Base-by-base conservation (phyloP, 163 green algal species). In the Dunaliella salina region DNA sequence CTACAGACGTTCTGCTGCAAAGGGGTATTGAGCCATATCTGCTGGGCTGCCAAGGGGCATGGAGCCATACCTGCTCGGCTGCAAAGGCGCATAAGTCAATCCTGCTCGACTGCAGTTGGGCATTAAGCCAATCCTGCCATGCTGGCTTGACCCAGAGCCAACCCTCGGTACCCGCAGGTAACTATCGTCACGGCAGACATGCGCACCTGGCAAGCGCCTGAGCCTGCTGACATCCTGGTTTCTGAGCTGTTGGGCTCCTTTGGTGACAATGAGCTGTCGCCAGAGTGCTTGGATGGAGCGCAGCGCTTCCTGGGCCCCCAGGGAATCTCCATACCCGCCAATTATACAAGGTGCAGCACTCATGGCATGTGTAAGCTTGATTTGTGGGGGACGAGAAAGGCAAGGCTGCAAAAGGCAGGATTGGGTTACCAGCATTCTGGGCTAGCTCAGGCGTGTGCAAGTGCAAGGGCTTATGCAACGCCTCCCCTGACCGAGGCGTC, bases 251-350 rank as follows among this genome's bases (percentile, higher is more conserved):
- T 99, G 85, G 97, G 97, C 4, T 97, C 93, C 8, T 99, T 99
- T 89, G 96, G 97, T 8, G 97, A 99, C 93, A 99, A 99, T 84
- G 97, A 99, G 93, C 92, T 99, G 33, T 97, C 91, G 0, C 97
- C 97, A 20, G 97, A 99, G 92, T 99, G 97, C 90, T 91, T 99
- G 46, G 97, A 99, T 86, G 97, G 97, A n/a, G 97, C 97, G 40
- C 95, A 98, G 92, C 88, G 94, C 57, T 98, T 98, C 86, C 90
- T 99, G 33, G 93, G 85, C 59, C 84, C 88, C 0, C n/a, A 33
- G 46, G 35, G 63, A 30, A 75, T 75, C 63, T 75, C 63, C 22
- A 29, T 75, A 29, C 63, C 63, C 11, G 24, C 63, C 22, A 75
- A 29, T 15, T 75, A 75, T 12, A 75, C 63, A 75, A 75, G 63